Evolutionary conservation across 2,329 filamentous ascomycete species (phyloP), one percentile per base, ranked within the genome.

Genomic region (Juglanconis juglandina): DNA sequence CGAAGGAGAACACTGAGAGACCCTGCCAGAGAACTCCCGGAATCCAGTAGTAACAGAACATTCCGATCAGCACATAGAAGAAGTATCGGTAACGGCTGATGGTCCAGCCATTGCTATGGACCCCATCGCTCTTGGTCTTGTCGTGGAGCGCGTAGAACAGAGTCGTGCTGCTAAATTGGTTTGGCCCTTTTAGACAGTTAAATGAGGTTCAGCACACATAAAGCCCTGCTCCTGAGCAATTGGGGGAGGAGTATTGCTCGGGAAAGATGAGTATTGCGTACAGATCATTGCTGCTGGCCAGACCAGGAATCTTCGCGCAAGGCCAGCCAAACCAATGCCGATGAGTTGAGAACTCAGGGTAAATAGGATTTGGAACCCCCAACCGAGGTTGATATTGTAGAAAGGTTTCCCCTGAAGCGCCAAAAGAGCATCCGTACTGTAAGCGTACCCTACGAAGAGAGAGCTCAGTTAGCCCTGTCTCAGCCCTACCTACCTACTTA

Each of bases 271-370:
- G 17, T 1, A 10, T 6, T 11, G n/a, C 60, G 10, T 60, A 63
- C 80, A 83, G 47, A 82, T 73, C 79, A 82, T 82, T 1, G 78
- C 74, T 3, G 81, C 75, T 8, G 78, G 81, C 60, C 68, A 73
- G n/a, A 78, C 68, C 9, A 83, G 72, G 66, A 78, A 82, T n/a
- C 76, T 72, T 11, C 78, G 71, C 41, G 76, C 76, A 60, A 83
- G 71, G 3, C 81, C 81, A 1, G 82, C 81, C 34, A 84, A 69
- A 2, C 79, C 78, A 48, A 83, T 81, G 0, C 82, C 82, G 56
- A 83, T 77, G n/a, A 81, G 66, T 64, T 83, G 80, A 1, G 78
- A 81, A 39, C 78, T 80, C 37, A 83, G 71, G 3, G 74, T 76
- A 53, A 83, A 71, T 0, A 82, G 69, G 2, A 82, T 67, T 48